Conservation (phyloP, 2,329 filamentous ascomycete genomes). For the Raffaelea ambrosiae region DNA sequence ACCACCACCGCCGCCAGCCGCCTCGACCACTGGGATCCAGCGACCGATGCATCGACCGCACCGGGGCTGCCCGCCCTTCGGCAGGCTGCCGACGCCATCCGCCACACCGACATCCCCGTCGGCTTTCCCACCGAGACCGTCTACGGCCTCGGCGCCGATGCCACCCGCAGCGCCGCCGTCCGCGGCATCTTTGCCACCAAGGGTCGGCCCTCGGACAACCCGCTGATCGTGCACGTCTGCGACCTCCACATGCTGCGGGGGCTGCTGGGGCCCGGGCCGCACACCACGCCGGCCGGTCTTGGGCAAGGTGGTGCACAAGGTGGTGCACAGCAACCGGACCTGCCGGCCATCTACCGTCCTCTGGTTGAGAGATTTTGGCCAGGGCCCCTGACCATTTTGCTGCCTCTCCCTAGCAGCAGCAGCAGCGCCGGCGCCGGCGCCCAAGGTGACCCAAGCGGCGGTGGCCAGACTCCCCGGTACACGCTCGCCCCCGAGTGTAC, state of each 20-base stretch:
- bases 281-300: background rate
- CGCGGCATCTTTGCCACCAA: constrained; percentile 90
- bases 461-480: background rate
- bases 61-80: constrained; percentile 36
- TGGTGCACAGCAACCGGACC: no score
- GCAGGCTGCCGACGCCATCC: constrained; percentile 59
- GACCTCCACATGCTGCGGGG: constrained; percentile 67
- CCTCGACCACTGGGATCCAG: constrained; percentile 32
- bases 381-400: constrained; percentile 81
- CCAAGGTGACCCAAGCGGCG: no score
- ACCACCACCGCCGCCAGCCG: background rate
- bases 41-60: constrained; percentile 14
- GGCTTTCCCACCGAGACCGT: constrained; percentile 98
- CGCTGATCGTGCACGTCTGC: constrained; percentile 84
- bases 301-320: background rate
- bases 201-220: constrained; percentile 85
- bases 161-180: constrained; percentile 74
- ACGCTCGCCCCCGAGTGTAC: constrained; percentile 89
- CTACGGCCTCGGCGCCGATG: constrained; percentile 93
- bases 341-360: constrained; percentile 69
- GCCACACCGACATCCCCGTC: constrained; percentile 63
- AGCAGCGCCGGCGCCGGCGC: constrained; percentile 27
- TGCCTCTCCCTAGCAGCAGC: constrained; percentile 61
- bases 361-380: constrained; percentile 87
- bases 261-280: constrained; percentile 35